Percentiles rank a stretch among this genome's conserved stretches.
Evolutionary conservation across 1,284 basidiomycete genomes (phyloP).

Genomic region (Rhodotorula sp.): DNA sequence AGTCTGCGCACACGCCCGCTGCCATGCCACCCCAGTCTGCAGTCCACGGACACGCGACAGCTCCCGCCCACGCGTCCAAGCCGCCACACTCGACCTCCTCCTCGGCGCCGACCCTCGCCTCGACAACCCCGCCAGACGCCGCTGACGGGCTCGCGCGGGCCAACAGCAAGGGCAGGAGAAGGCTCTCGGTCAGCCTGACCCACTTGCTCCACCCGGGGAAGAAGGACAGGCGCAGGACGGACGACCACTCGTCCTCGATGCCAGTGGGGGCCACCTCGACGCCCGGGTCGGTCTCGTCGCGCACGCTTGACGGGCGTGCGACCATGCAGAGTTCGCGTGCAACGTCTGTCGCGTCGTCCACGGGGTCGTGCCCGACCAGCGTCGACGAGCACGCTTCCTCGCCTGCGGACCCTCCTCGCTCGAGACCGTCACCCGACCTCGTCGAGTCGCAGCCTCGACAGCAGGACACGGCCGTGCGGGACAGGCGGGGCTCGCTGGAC

Average conservation of each 20-base stretch:
- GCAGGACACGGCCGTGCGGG: background rate
- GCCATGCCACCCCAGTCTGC: no score
- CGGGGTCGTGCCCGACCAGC: no score
- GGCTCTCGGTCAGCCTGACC: slow-evolving; percentile 7
- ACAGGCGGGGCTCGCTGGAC: no score
- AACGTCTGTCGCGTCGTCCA: no score
- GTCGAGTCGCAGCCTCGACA: background rate
- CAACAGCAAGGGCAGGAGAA: background rate
- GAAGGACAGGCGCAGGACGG: background rate
- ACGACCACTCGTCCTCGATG: background rate
- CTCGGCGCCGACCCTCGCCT: background rate
- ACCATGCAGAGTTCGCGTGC: no score
- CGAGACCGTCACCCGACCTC: background rate
- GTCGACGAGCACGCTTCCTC: no score
- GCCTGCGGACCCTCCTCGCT: no score
- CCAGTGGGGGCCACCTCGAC: no score
- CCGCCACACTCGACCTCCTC: background rate
- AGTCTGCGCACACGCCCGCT: no score
- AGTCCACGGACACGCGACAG: no score
- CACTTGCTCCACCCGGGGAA: background rate
- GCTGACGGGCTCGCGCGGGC: no score
- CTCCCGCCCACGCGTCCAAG: no score
- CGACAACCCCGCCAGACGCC: background rate
- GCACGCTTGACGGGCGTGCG: background rate
- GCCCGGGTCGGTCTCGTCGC: background rate